Evolutionary conservation across 2,329 filamentous ascomycete genomes (phyloP).

Genomic region (Epichloe brachyelytri): DNA sequence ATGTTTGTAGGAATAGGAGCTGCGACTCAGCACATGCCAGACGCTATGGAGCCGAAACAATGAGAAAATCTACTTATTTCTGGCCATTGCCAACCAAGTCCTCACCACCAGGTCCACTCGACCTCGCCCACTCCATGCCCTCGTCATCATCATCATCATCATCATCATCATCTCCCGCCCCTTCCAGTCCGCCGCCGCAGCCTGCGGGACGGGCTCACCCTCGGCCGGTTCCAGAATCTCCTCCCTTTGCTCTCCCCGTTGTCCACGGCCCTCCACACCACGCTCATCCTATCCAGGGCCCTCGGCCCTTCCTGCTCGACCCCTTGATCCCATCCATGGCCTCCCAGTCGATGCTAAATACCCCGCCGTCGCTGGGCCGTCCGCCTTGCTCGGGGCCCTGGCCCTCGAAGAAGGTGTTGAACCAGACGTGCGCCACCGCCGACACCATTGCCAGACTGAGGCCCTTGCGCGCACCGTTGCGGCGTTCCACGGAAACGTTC

Average conservation of each 20-base stretch:
- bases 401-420: conserved; percentile 89
- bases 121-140: conserved; percentile 20
- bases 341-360: conserved; percentile 47
- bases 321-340: conserved; percentile 92
- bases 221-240: conserved; percentile 48
- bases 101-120: conserved; percentile 24
- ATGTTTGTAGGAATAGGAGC: background rate
- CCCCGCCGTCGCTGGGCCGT: conserved; percentile 50
- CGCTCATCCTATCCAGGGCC: conserved; percentile 68
- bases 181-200: conserved; percentile 58
- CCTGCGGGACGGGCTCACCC: conserved; percentile 58
- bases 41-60: background rate
- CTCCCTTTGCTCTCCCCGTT: conserved; percentile 13
- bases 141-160: conserved; percentile 8
- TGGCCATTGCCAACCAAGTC: conserved; percentile 14
- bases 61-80: background rate
- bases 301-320: conserved; percentile 63
- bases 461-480: conserved; percentile 63
- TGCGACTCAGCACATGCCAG: background rate
- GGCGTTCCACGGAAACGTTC: conserved; percentile 78
- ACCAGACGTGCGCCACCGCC: conserved; percentile 90
- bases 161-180: conserved; percentile 28
- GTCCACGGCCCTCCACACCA: conserved; percentile 59
- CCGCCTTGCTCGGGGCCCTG: conserved; percentile 56
- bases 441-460: conserved; percentile 85